Evolutionary conservation across 1,284 basidiomycete genomes (phyloP), one percentile per base, ranked within the genome.

Genomic region (Ceratobasidium sp.): DNA sequence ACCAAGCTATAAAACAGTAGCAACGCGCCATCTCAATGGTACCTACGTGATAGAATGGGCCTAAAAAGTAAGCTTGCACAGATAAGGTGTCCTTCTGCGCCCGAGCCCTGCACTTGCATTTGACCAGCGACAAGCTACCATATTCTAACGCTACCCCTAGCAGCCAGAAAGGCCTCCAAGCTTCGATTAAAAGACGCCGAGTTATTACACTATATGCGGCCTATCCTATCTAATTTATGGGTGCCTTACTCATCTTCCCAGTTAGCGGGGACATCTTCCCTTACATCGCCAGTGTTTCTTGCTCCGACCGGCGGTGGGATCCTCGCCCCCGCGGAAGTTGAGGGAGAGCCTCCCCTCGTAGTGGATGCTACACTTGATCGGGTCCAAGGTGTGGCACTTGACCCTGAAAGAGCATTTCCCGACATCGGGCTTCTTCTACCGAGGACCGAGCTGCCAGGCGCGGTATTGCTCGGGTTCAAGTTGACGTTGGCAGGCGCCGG

Each of bases 351-450:
- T 15, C 63, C 39, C 53, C 70, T 75, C 39, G 46, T 60, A 28
- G 26, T 28, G 40, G 77, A 15, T 56, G 61, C 40, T 33, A 44
- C 46, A 44, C 26, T 46, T 39, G 77, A 68, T 68, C 70, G 64
- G 46, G 64, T 76, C 76, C 79, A 77, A 72, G 55, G 77, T 53
- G 79, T 75, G 53, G 10, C 44, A 49, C 49, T 69, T 40, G 61
- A 77, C 64, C 66, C 67, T 78, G 58, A 60, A 33, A n/a, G 58
- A 28, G 12, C 46, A 46, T 46, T 49, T 23, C 55, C 67, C 67
- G 63, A 58, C 51, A 53, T 71, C 61, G 63, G 75, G 20, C 40
- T 51, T 40, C 63, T 55, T 39, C 56, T 53, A 28, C 46, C 26
- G 18, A 39, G 51, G 33, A 55, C 56, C 40, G 58, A 39, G n/a